Conservation (phyloP, 352 stramenopile genomes). For the Pythium volutum region DNA sequence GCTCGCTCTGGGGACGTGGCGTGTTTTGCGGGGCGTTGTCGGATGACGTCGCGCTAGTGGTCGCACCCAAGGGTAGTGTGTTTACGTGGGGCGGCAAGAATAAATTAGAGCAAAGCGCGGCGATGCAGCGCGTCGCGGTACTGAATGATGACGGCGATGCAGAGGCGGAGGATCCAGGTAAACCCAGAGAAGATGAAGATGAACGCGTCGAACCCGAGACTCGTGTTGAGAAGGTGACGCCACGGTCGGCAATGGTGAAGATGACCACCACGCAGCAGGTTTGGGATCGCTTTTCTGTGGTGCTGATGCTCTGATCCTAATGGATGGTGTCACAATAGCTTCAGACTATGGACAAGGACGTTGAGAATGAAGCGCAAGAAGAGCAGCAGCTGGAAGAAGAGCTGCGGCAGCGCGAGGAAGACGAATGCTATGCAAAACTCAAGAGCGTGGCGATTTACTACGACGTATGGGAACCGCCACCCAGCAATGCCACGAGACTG, state of each 20-base stretch:
- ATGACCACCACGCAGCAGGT: constrained; percentile 28
- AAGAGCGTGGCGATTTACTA: constrained; percentile 83
- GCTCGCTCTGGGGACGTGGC: constrained; percentile 86
- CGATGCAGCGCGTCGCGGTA: constrained; percentile 22
- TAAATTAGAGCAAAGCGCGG: constrained; percentile 28
- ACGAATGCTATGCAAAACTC: constrained; percentile 53
- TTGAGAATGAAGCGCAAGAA: constrained; percentile 41
- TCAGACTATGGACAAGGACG: constrained; percentile 29
- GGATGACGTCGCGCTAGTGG: constrained; percentile 86
- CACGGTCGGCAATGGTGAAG: constrained; percentile 24
- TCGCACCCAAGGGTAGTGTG: constrained; percentile 80
- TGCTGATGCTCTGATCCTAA: neutral
- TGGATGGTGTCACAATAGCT: constrained; percentile 29
- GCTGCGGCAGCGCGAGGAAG: constrained; percentile 47
- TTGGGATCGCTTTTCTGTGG: neutral
- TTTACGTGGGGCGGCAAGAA: constrained; percentile 88
- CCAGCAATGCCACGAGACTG: constrained; percentile 68
- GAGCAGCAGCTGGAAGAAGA: constrained; percentile 48
- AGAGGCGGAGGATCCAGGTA: neutral
- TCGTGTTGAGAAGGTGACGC: constrained; percentile 19
- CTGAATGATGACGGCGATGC: constrained; percentile 32
- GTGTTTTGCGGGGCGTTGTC: constrained; percentile 73
- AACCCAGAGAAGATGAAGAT: neutral
- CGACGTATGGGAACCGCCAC: constrained; percentile 81
- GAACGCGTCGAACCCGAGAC: neutral